phyloP scores from a whole-genome alignment of 495 filamentous ascomycete genomes.

The Diplogelasinospora grovesii region DNA sequence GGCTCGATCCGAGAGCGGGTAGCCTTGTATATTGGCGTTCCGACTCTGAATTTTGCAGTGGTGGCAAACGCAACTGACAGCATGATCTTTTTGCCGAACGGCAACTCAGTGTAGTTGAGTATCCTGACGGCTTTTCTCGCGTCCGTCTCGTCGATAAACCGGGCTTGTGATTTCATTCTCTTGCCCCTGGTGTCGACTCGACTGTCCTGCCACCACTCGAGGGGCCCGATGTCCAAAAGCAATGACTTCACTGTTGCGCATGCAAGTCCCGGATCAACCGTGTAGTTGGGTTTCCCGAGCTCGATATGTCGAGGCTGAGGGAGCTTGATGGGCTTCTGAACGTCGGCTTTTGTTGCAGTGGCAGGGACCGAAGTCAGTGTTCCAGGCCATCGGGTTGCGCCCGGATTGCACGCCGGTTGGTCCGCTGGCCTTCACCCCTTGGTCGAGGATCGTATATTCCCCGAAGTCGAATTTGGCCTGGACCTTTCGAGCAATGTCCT shows the following conservation, averaged over 20 bases:
- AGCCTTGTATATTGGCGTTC: constrained; percentile 27
- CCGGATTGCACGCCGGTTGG: not conserved
- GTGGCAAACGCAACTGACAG: constrained; percentile 27
- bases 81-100: constrained; percentile 15
- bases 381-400: constrained; percentile 9
- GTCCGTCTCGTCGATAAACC: constrained; percentile 22
- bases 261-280: constrained; percentile 7
- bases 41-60: constrained; percentile 31
- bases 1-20: constrained; percentile 27
- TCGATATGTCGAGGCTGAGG: constrained; percentile 10
- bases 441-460: constrained; percentile 9
- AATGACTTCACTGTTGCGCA: constrained; percentile 16
- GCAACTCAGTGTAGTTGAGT: constrained; percentile 16
- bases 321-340: constrained; percentile 12
- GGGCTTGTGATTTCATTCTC: constrained; percentile 26
- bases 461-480: constrained; percentile 11
- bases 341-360: constrained; percentile 8
- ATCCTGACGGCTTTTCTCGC: constrained; percentile 23
- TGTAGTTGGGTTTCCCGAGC: constrained; percentile 18
- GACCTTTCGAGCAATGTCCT: constrained; percentile 12
- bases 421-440: constrained; percentile 3
- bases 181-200: constrained; percentile 9
- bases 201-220: constrained; percentile 29
- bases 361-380: constrained; percentile 20
- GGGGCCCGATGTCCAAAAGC: constrained; percentile 19